Evolutionary conservation across 1,284 basidiomycete species (phyloP).

Genomic region (Ceratobasidium sp.): DNA sequence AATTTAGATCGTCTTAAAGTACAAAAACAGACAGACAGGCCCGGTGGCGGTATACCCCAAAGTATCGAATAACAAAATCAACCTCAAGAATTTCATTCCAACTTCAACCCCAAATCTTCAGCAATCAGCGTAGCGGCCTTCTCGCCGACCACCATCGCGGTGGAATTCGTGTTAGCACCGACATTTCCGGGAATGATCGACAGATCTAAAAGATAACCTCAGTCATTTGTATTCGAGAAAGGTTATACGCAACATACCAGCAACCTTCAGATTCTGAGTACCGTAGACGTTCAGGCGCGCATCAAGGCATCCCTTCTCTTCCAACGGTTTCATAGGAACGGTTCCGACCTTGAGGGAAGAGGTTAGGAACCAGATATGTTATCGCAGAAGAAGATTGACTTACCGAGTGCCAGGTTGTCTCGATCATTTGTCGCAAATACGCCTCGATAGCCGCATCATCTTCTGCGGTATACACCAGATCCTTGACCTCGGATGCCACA

Average conservation of each 20-base stretch:
- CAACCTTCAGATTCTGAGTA: conserved; percentile 54
- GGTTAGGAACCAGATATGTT: background rate
- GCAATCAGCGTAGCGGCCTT: conserved; percentile 37
- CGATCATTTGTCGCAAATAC: conserved; percentile 18
- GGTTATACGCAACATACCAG: conserved; percentile 1
- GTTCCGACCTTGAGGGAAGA: conserved; percentile 50
- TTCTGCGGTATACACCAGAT: conserved; percentile 52
- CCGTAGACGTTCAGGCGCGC: conserved; percentile 58
- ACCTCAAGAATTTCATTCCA: conserved; percentile 4
- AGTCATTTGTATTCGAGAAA: background rate
- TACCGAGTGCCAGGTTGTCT: conserved; percentile 29
- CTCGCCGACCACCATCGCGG: conserved; percentile 39
- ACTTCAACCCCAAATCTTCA: conserved; percentile 31
- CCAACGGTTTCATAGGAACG: conserved; percentile 57
- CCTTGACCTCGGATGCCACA: conserved; percentile 52
- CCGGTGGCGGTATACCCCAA: no score
- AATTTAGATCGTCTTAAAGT: no score
- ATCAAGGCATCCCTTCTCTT: conserved; percentile 60
- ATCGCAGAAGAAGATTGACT: background rate
- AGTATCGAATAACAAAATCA: no score
- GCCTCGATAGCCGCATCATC: conserved; percentile 52
- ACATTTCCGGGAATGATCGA: conserved; percentile 34
- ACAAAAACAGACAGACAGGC: no score
- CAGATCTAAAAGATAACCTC: background rate
- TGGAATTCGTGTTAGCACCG: conserved; percentile 44